Evolutionary conservation across 805 yeast species (phyloP), one percentile per base, ranked within the genome.

Genomic region (Lachancea meyersii): DNA sequence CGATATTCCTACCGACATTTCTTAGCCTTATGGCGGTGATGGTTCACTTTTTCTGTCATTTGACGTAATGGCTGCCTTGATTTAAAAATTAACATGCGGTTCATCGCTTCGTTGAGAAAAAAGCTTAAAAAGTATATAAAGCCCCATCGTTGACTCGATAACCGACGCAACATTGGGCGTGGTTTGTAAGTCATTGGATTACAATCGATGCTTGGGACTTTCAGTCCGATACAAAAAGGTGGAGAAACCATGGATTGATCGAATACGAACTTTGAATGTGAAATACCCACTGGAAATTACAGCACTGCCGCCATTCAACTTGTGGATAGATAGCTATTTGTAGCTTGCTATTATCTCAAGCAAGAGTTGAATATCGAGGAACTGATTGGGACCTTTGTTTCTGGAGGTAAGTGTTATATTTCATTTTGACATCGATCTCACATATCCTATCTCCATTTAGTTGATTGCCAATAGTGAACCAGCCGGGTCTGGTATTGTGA

Each of bases 381-480:
- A 3, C 14, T 5, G 24, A 9, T 17, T 8, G 9, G 24, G n/a
- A 19, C 9, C 20, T 22, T 13, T 23, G 41, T 8, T 13, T 31
- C 4, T 31, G 34, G 27, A 38, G 35, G 31, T 20, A 38, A 3
- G 5, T 28, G 2, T 65, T 63, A 47, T 72, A 74, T 48, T 65
- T 71, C 31, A 52, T 53, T 48, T 63, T 61, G 13, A 82, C 76
- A 44, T 80, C 86, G 44, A 68, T 63, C 52, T 83, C 93, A 36
- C 69, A 65, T 9, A 86, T 68, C 20, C 71, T 63, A 2, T 75
- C 71, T 0, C 84, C 86, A 5, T 72, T 70, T 34, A 87, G 58
- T 59, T 86, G 93, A 55, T 86, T 82, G 0, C 95, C 96, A 40
- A 87, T 75, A 0, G 94, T 86, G 41, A 89, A 66, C 97, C 97